phyloP scores from a whole-genome alignment of 2,329 filamentous ascomycete genomes.

The Didymella keratinophila region DNA sequence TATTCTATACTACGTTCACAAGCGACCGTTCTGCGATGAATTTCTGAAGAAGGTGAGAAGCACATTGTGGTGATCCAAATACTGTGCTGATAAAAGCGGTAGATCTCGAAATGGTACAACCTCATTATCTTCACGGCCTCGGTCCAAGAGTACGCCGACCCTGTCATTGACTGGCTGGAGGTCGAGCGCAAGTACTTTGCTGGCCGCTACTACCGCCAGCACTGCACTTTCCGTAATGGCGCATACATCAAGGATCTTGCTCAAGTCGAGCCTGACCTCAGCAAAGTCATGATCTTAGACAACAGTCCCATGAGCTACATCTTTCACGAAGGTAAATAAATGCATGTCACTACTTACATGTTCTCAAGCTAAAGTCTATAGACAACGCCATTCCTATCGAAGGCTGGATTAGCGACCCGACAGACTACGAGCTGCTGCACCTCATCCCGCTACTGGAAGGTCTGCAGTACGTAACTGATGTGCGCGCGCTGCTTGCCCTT shows the following conservation, averaged over 20 bases:
- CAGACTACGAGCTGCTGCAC: slow-evolving; percentile 93
- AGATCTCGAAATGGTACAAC: slow-evolving; percentile 98
- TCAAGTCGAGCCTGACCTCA: slow-evolving; percentile 94
- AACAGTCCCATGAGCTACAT: slow-evolving; percentile 98
- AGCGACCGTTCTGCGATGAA: slow-evolving; percentile 95
- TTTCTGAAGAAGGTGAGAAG: slow-evolving; percentile 79
- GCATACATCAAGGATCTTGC: slow-evolving; percentile 98
- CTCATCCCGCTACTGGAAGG: slow-evolving; percentile 92
- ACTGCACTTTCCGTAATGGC: slow-evolving; percentile 94
- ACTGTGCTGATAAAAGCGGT: slow-evolving; percentile 31
- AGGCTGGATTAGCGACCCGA: slow-evolving; percentile 98
- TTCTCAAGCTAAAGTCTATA: slow-evolving; percentile 50
- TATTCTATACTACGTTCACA: slow-evolving; percentile 98
- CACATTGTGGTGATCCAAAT: background rate
- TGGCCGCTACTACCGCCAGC: slow-evolving; percentile 91
- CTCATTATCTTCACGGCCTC: slow-evolving; percentile 95
- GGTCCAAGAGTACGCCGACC: slow-evolving; percentile 97
- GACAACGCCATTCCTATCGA: slow-evolving; percentile 99
- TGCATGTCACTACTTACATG: too few relatives aligned
- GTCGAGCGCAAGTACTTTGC: slow-evolving; percentile 96
- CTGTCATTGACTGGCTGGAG: slow-evolving; percentile 98
- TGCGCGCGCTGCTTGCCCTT: slow-evolving; percentile 86
- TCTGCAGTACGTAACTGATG: slow-evolving; percentile 95
- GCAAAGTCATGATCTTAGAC: slow-evolving; percentile 98
- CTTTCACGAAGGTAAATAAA: slow-evolving; percentile 86